Conservation (phyloP, 805 yeast genomes). For the Saturnispora besseyi region DNA sequence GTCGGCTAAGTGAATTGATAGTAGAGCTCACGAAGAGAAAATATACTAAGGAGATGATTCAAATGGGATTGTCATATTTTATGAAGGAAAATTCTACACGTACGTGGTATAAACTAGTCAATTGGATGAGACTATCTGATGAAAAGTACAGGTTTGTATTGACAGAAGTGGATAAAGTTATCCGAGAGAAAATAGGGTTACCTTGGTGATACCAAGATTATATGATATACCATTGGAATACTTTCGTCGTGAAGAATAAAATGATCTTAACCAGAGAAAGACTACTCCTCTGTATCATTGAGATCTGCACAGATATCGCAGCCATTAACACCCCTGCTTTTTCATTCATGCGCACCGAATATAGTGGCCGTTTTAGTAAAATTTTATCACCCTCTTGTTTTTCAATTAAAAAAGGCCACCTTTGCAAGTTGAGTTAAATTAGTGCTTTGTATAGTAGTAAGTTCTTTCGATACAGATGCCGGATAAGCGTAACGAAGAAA, state of each 20-base stretch:
- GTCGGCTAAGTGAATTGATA: constrained; percentile 2
- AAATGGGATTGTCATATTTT: not conserved
- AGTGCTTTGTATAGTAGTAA: not conserved
- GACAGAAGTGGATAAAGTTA: not conserved
- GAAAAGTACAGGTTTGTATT: not conserved
- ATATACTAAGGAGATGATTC: not conserved
- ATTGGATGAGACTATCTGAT: constrained; percentile 4
- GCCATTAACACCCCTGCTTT: not conserved
- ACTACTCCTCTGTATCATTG: not conserved
- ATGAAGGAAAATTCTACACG: not conserved
- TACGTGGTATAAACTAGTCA: constrained; percentile 4
- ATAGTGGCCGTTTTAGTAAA: not conserved
- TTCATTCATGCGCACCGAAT: not conserved
- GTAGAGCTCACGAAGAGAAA: not conserved
- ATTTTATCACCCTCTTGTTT: not conserved
- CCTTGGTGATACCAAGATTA: not conserved
- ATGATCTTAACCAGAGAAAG: not conserved
- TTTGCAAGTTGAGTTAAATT: not conserved
- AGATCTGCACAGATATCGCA: not conserved
- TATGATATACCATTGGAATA: not conserved
- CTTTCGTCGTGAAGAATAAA: not conserved
- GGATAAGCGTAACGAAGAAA: not conserved
- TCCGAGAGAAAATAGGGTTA: not conserved
- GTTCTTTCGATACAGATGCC: not conserved
- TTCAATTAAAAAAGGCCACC: not conserved